These are phyloP conservation scores for Aphanocladium album DNA, from an alignment of 2,329 filamentous ascomycete species.

Conservation along the genomic window DNA sequence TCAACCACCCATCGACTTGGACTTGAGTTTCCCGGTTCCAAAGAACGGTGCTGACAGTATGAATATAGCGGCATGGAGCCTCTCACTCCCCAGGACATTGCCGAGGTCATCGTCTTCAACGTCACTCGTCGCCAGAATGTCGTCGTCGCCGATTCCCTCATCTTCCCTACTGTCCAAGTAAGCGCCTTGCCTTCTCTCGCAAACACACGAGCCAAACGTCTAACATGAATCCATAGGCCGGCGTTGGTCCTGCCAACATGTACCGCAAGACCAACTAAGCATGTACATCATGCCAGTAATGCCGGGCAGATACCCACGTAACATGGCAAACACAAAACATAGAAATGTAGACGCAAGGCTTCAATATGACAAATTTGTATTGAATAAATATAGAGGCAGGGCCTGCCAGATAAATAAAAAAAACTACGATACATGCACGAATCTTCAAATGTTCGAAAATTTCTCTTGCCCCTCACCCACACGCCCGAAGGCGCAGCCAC, in stretches of 20 bases:
- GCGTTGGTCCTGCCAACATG: conserved; percentile 2
- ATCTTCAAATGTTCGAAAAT: conserved; percentile 31
- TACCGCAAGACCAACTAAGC: conserved; percentile 7
- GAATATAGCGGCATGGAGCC: conserved; percentile 64
- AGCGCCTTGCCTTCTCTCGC: neutral
- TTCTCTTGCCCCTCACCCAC: conserved; percentile 39
- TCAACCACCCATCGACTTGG: conserved; percentile 17
- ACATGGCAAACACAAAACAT: conserved; percentile 7
- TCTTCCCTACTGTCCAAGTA: conserved; percentile 89
- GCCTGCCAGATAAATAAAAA: neutral
- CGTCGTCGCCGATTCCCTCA: conserved; percentile 78
- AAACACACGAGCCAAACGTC: neutral
- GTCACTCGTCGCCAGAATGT: conserved; percentile 84
- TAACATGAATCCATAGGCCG: neutral
- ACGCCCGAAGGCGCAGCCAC: conserved; percentile 22
- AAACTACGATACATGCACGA: neutral
- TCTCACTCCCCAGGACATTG: conserved; percentile 84
- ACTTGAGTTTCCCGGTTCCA: neutral
- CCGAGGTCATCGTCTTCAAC: conserved; percentile 82
- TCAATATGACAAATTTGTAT: neutral
- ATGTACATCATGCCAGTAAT: neutral
- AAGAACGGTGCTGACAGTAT: neutral
- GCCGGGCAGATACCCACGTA: neutral
- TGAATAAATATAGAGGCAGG: neutral
- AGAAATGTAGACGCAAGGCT: neutral